Conservation (phyloP, 1,284 basidiomycete species). For the Erythrobasidium hasegawianum region DNA sequence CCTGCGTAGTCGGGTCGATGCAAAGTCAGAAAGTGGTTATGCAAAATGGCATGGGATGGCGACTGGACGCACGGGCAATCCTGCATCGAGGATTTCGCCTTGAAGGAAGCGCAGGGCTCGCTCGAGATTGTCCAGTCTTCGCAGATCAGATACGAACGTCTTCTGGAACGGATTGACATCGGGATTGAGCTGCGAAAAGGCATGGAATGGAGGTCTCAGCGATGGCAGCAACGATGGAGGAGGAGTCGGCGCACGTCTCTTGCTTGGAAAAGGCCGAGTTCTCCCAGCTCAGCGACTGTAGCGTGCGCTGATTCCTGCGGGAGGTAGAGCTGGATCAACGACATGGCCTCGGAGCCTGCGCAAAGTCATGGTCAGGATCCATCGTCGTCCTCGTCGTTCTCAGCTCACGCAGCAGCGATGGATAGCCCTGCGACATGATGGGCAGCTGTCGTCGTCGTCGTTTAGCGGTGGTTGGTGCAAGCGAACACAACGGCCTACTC, state of each 20-base stretch:
- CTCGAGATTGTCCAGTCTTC: slow-evolving; percentile 86
- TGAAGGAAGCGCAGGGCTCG: slow-evolving; percentile 88
- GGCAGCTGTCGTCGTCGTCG: not conserved
- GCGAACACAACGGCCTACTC: no score
- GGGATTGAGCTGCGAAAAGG: slow-evolving; percentile 71
- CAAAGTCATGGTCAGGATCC: not conserved
- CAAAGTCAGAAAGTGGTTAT: not conserved
- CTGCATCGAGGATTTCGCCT: slow-evolving; percentile 76
- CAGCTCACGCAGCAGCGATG: slow-evolving; percentile 10
- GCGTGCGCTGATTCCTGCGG: slow-evolving; percentile 97
- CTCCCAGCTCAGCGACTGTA: slow-evolving; percentile 89
- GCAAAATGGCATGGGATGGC: slow-evolving; percentile 49
- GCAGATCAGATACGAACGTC: slow-evolving; percentile 92
- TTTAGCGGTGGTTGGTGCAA: no score
- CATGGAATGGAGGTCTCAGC: not conserved
- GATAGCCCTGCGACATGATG: slow-evolving; percentile 17
- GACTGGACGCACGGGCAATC: slow-evolving; percentile 43
- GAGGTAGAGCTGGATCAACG: slow-evolving; percentile 80
- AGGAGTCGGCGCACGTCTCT: slow-evolving; percentile 72
- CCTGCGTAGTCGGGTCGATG: slow-evolving; percentile 53
- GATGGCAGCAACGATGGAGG: not conserved
- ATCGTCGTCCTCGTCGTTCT: no score
- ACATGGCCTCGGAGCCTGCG: slow-evolving; percentile 13
- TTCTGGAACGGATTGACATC: slow-evolving; percentile 96
- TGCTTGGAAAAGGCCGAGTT: slow-evolving; percentile 94